Evolutionary conservation across 148 eudicot species (phyloP), one percentile per base, ranked within the genome.

Genomic region (Vaccinium myrtillus): DNA sequence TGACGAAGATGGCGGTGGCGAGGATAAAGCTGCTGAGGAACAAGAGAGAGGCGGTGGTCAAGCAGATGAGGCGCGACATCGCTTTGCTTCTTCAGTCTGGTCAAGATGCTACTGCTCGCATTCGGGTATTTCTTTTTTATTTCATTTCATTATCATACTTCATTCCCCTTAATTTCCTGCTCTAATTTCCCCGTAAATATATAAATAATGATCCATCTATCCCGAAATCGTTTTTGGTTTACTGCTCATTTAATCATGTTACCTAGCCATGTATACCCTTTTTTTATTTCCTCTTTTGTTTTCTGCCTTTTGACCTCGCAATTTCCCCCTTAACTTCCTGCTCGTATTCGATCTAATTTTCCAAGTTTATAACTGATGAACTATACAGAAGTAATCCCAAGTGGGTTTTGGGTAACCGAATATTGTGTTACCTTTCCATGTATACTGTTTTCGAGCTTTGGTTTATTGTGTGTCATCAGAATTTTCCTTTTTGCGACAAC

Each of bases 101-200:
- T 76, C 98, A 95, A 84, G 96, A 95, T 48, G 88, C 99, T 81
- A 97, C 98, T 63, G 99, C 98, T 89, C 96, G 99, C 14, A 93
- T 97, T 83, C 88, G 98, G 86, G 99, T 95, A 86, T 2, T 84
- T 25, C 32, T 30, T 48, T 5, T 81, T 46, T 32, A n/a, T n/a
- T 43, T 58, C 39, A 36, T 36, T 36, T 36, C 39, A 36, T 36
- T 36, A 36, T 36, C 39, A 36, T 36, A 36, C 39, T 36, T 32
- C 15, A 21, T n/a, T 67, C 32, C 49, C 12, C 0, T 48, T 77
- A 12, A 19, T 13, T n/a, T 77, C 54, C 23, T 75, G 21, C 7
- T 75, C 78, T 63, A 63, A 63, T 63, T 63, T 63, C 27, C 69
- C 69, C 27, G 69, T n/a, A 43, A 43, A 5, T 43, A 43, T 5